phyloP scores from a whole-genome alignment of 805 yeast genomes.

The Lipomyces japonicus region DNA sequence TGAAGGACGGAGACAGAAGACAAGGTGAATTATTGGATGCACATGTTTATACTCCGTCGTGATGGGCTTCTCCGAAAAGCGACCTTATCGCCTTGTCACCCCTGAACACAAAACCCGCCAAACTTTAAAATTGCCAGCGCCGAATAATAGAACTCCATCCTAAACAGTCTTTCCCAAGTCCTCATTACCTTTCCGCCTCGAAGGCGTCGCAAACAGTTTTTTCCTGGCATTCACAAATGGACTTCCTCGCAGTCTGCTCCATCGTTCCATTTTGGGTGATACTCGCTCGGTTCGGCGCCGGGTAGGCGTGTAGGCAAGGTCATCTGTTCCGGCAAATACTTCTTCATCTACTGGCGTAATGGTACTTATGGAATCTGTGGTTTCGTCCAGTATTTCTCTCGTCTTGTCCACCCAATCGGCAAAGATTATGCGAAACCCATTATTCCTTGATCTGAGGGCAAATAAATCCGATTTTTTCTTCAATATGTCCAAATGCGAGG shows the following conservation, averaged over 20 bases:
- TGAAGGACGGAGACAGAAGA: no score
- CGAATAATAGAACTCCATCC: no score
- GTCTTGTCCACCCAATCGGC: conserved; percentile 18
- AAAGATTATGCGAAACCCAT: conserved; percentile 7
- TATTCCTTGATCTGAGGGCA: conserved; percentile 1
- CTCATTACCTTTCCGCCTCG: neutral
- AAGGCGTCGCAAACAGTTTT: conserved; percentile 21
- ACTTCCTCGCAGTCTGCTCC: conserved; percentile 24
- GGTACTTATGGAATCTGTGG: no score
- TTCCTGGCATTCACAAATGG: conserved; percentile 26
- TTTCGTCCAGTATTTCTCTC: conserved; percentile 4
- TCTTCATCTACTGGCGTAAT: neutral
- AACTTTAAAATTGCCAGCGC: no score
- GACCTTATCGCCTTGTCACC: no score
- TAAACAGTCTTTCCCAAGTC: conserved; percentile 1
- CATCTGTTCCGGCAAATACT: neutral
- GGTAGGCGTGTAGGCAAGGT: neutral
- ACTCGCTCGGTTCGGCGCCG: neutral
- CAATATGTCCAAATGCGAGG: conserved; percentile 20
- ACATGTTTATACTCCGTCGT: no score
- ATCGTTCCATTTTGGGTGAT: conserved; percentile 17
- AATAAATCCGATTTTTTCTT: conserved; percentile 15
- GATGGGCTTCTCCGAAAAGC: no score
- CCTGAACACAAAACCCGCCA: no score
- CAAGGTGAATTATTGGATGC: no score